Base-by-base conservation (phyloP, 1,284 basidiomycete genomes). In the Peniophora sp. region DNA sequence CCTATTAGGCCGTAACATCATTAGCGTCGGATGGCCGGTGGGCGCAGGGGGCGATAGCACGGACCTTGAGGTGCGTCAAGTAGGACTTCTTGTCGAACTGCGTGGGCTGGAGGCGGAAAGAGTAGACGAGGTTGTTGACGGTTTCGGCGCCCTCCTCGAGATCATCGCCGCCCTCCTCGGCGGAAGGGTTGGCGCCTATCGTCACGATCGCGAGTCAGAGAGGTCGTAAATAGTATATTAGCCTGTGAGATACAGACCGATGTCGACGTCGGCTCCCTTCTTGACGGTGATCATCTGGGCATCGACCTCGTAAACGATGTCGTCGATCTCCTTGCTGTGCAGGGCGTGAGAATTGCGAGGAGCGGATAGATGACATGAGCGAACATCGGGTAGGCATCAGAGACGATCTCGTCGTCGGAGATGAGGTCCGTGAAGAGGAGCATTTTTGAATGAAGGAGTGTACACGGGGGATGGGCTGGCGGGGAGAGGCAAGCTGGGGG, bases 111-210 rank as follows among this genome's bases (percentile, higher is more conserved):
- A 99, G 87, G 63, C 94, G 88, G 85, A 96, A 95, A 47, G 93
- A 92, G 77, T 94, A 74, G 55, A 87, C 86, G 59, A 99, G 78
- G 72, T 99, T 93, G 85, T 95, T 99, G 65, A 97, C 88, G 57
- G 76, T 74, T 17, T 52, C 42, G 32, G 83, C 78, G 58, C 89
- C 92, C 15, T 90, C 86, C 67, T 93, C 95, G 53, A 97, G 69
- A 27, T 75, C 77, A 58, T 99, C 97, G 2, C 83, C 85, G 47
- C 72, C 71, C 54, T 97, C 97, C 75, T 99, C 97, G 36, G 87
- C 77, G 50, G 96, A 95, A 43, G 92, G 88, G 70, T 95, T 94
- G 54, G 85, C 92, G 65, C 91, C 90, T 92, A 58, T 20, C 47
- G 14, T 47, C 20, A 11, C 47, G 34, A 55, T 32, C 27, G 27